These are phyloP conservation scores for Mycosarcoma maydis DNA, from an alignment of 1,284 basidiomycete genomes.

Conservation along the genomic window DNA sequence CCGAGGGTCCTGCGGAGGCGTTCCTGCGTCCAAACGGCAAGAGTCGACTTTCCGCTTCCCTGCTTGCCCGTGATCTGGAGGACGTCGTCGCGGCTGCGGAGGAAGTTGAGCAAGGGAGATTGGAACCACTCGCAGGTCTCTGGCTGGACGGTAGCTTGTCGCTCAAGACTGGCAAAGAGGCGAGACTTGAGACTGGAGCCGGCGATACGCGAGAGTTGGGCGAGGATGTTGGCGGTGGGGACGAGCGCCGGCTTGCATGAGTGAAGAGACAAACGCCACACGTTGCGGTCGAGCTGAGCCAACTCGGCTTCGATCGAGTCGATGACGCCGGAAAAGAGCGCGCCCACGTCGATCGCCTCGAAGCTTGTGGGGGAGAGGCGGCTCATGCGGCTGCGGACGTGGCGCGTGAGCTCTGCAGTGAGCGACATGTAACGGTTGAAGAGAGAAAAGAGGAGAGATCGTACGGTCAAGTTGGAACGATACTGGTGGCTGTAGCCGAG, in stretches of 20 bases:
- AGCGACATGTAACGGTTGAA: slow-evolving; percentile 2
- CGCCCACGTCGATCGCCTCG: slow-evolving; percentile 3
- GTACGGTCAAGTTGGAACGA: not conserved
- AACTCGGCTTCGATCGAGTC: slow-evolving; percentile 7
- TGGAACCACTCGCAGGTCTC: slow-evolving; percentile 11
- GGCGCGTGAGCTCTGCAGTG: not conserved
- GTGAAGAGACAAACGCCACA: slow-evolving; percentile 1
- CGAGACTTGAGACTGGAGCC: slow-evolving; percentile 26
- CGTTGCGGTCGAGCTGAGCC: not conserved
- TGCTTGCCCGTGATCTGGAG: slow-evolving; percentile 3
- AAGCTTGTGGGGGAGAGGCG: not conserved
- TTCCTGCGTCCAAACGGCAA: slow-evolving; percentile 2
- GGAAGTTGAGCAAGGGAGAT: slow-evolving; percentile 2
- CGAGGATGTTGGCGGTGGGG: not conserved
- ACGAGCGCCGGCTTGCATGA: not conserved
- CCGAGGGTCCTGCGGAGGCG: slow-evolving; percentile 1
- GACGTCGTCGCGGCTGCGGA: slow-evolving; percentile 2
- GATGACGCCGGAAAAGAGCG: slow-evolving; percentile 3
- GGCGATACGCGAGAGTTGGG: slow-evolving; percentile 17
- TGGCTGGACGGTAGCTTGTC: slow-evolving; percentile 1
- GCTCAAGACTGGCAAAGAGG: slow-evolving; percentile 9
- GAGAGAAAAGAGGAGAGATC: not conserved
- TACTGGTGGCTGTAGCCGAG: not conserved
- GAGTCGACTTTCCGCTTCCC: slow-evolving; percentile 1
- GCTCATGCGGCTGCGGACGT: slow-evolving; percentile 7